Evolutionary conservation across 2,329 filamentous ascomycete species (phyloP), one percentile per base, ranked within the genome.

Genomic region (Cladosporium colombiae): DNA sequence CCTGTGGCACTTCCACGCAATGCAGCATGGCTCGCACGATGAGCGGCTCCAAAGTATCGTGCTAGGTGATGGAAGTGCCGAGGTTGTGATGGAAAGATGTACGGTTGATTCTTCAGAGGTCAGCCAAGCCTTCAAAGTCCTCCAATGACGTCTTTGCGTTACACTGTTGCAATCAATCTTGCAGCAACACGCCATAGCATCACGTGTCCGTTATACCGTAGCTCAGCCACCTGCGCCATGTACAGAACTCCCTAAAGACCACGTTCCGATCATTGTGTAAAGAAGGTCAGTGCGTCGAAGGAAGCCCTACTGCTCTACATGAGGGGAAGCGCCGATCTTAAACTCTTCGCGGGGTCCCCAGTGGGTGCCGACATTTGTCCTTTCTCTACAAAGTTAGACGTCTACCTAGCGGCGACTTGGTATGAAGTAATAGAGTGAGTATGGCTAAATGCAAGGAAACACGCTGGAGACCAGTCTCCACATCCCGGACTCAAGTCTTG

Each of bases 291-390:
- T 46, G 40, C 40, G 40, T n/a, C 18, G 4, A 11, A 13, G n/a
- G 40, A 46, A 46, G 40, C 40, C 40, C 40, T 46, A 46, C n/a
- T 46, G 37, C 10, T 46, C n/a, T 23, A n/a, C 40, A 46, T 46
- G 40, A 46, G 40, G 40, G 40, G 40, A 21, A 46, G n/a, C 40
- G 31, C n/a, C 23, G 55, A 57, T 57, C 55, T 35, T n/a, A 13
- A 11, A 57, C 31, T 57, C 55, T 40, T 27, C 27, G 55, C 23
- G 55, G 55, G 55, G 55, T 57, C 55, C 55, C 55, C 55, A 57
- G 55, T 23, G 21, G 14, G 25, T 57, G 8, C 31, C 50, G 52
- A 29, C 52, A 57, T 57, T 37, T 35, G 33, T 57, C 31, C 33
- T 57, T 57, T 21, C 55, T 57, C 29, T 33, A 35, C 33, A 40